phyloP scores from a whole-genome alignment of 352 stramenopile genomes.

The Globisporangium polare region DNA sequence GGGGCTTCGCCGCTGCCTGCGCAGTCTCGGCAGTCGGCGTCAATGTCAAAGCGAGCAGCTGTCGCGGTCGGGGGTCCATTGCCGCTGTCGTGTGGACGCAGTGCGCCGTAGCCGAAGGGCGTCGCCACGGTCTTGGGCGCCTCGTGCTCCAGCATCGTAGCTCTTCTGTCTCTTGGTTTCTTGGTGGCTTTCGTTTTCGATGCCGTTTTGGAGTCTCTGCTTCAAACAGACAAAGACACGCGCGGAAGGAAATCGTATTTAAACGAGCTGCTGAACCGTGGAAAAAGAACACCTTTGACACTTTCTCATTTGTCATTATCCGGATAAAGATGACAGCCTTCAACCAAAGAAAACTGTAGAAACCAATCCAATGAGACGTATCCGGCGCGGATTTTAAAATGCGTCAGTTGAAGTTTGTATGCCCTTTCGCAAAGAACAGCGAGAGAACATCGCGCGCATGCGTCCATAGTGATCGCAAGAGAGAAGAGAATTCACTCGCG shows the following conservation, averaged over 20 bases:
- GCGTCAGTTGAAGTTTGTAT: slow-evolving; percentile 7
- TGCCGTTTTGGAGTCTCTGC: background rate
- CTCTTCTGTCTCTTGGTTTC: background rate
- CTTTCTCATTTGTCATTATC: background rate
- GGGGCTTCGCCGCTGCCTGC: slow-evolving; percentile 13
- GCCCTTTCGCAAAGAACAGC: slow-evolving; percentile 1
- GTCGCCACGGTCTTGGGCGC: slow-evolving; percentile 44
- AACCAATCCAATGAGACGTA: background rate
- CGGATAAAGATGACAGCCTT: too few relatives aligned
- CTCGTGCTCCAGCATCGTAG: slow-evolving; percentile 20
- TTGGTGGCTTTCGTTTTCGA: slow-evolving; percentile 3
- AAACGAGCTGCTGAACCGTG: background rate
- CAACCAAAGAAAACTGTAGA: background rate
- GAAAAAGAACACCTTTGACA: background rate
- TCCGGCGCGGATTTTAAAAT: background rate
- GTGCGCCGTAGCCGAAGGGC: slow-evolving; percentile 63
- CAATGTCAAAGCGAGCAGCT: slow-evolving; percentile 4
- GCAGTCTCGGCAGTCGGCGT: slow-evolving; percentile 11
- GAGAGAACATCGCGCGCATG: background rate
- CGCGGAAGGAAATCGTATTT: background rate
- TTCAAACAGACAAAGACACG: background rate
- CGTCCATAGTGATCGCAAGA: slow-evolving; percentile 3
- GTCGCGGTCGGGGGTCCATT: background rate
- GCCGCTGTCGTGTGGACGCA: slow-evolving; percentile 27
- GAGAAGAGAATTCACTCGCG: background rate